Percentiles rank a stretch among this genome's conserved stretches.
These are phyloP conservation scores for Chrysosporium keratinophilum DNA, from an alignment of 2,329 filamentous ascomycete species.

Conservation along the genomic window DNA sequence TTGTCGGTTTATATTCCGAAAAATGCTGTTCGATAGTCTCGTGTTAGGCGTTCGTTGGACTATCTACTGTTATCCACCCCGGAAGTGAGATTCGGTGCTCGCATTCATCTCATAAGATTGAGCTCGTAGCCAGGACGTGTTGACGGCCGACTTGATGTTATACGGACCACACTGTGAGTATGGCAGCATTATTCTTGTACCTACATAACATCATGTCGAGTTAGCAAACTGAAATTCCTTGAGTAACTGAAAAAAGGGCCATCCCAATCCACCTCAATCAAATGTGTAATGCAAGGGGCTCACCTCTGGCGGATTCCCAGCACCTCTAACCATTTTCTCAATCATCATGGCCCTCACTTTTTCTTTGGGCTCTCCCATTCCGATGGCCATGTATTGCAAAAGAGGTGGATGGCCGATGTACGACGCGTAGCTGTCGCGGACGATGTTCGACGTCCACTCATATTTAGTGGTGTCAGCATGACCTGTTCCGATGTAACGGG, in stretches of 20 bases:
- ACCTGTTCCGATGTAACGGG: slow-evolving; percentile 90
- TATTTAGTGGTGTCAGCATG: slow-evolving; percentile 94
- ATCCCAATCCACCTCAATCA: not conserved
- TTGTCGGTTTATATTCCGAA: too few species aligned
- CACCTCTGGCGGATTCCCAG: slow-evolving; percentile 56
- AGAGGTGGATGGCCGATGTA: slow-evolving; percentile 84
- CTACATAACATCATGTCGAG: slow-evolving; percentile 4
- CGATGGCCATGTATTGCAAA: slow-evolving; percentile 78
- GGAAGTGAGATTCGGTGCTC: too few species aligned
- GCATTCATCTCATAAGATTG: too few species aligned
- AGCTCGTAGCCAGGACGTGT: not conserved
- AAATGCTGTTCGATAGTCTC: too few species aligned
- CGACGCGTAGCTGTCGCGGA: slow-evolving; percentile 81
- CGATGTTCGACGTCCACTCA: slow-evolving; percentile 94
- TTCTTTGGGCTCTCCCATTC: slow-evolving; percentile 72
- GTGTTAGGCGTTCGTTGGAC: too few species aligned
- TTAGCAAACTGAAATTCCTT: not conserved
- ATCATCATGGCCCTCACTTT: slow-evolving; percentile 72
- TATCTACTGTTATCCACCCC: too few species aligned
- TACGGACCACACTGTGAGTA: too few species aligned
- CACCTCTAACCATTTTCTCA: slow-evolving; percentile 59
- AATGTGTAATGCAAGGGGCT: slow-evolving; percentile 7
- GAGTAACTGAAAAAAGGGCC: not conserved
- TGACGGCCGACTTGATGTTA: too few species aligned
- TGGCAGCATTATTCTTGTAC: slow-evolving; percentile 14